A percentile compares a stretch with the other conserved stretches of the same genome.
phyloP scores from a whole-genome alignment of 2,329 filamentous ascomycete genomes.

The Tolypocladium tropicale region DNA sequence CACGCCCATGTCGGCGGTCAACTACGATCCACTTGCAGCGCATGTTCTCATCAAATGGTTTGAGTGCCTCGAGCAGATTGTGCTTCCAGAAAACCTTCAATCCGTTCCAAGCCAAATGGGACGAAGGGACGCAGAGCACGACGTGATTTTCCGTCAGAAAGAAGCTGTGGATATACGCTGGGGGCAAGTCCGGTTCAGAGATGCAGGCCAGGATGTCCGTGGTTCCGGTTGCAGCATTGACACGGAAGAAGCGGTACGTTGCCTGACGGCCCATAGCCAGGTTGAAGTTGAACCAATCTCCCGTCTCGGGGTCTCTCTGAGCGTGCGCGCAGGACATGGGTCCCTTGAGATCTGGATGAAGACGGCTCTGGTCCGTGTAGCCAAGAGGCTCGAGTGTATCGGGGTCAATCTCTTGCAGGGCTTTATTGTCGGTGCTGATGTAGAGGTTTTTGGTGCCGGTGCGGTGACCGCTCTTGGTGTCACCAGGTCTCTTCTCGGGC shows the following conservation, averaged over 20 bases:
- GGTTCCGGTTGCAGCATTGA: conserved; percentile 49
- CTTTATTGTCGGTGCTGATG: conserved; percentile 33
- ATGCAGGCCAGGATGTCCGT: conserved; percentile 65
- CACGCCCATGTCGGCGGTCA: conserved; percentile 50
- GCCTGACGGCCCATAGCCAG: conserved; percentile 47
- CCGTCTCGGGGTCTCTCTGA: conserved; percentile 58
- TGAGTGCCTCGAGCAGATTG: conserved; percentile 60
- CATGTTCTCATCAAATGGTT: conserved; percentile 45
- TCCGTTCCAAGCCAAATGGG: conserved; percentile 48
- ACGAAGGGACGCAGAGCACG: conserved; percentile 61
- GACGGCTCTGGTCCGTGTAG: conserved; percentile 42
- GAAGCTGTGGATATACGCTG: conserved; percentile 76
- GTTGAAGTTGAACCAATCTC: conserved; percentile 76
- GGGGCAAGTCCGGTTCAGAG: conserved; percentile 30
- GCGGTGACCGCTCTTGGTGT: conserved; percentile 20
- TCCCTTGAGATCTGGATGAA: conserved; percentile 62
- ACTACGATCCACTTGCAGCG: conserved; percentile 64
- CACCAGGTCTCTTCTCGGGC: conserved; percentile 3
- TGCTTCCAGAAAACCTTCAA: conserved; percentile 51
- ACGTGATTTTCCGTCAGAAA: conserved; percentile 64
- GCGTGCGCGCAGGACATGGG: conserved; percentile 61
- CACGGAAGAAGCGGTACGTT: conserved; percentile 60
- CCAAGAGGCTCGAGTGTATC: conserved; percentile 64
- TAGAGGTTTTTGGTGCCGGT: conserved; percentile 12
- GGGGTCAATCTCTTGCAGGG: conserved; percentile 55